These are phyloP conservation scores for Lentinula detonsa DNA, from an alignment of 768 basidiomycete species.

Conservation along the genomic window DNA sequence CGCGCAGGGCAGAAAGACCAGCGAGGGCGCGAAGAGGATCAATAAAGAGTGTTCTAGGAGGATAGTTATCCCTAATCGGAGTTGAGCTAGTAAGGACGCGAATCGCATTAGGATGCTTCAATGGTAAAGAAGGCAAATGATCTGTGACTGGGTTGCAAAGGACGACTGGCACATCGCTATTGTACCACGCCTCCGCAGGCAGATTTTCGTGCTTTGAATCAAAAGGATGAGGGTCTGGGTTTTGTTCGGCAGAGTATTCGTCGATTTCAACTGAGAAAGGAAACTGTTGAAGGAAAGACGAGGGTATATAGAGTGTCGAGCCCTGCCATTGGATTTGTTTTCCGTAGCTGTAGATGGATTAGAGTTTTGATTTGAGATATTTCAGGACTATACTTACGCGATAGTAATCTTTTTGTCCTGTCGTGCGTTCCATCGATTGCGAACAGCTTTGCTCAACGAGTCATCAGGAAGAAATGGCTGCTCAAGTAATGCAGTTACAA, in stretches of 20 bases:
- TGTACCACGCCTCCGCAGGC: not conserved
- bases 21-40: conserved; percentile 56
- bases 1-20: conserved; percentile 44
- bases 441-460: conserved; percentile 33
- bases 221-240: not conserved
- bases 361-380: conserved; percentile 24
- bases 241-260: conserved; percentile 23
- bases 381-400: conserved; percentile 25
- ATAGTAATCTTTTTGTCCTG: conserved; percentile 27
- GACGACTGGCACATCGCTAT: conserved; percentile 47
- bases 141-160: conserved; percentile 56
- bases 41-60: conserved; percentile 14
- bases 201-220: not conserved
- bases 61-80: conserved; percentile 14
- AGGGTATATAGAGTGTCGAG: conserved; percentile 27
- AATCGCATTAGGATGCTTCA: conserved; percentile 34
- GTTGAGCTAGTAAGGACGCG: conserved; percentile 32
- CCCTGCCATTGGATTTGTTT: not conserved
- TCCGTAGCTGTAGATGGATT: not conserved
- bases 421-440: conserved; percentile 41
- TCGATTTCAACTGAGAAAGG: conserved; percentile 41
- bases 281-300: conserved; percentile 54
- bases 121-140: conserved; percentile 30
- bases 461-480: conserved; percentile 61
- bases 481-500: conserved; percentile 66